phyloP scores from a whole-genome alignment of 2,329 filamentous ascomycete genomes.

The Cladosporium cucumerinum region DNA sequence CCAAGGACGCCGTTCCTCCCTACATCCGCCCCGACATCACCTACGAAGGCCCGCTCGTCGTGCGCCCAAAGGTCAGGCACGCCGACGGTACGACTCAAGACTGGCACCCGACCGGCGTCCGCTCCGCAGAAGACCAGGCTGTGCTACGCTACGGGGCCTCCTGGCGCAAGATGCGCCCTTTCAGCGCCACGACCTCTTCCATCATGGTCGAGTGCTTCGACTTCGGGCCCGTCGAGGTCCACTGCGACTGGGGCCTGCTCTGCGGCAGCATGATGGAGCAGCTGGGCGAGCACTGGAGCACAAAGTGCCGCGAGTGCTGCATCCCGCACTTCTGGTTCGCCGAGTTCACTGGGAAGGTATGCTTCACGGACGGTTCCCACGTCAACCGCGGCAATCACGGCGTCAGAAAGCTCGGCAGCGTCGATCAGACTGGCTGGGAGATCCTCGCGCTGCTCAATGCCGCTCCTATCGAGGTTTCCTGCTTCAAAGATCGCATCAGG shows the following conservation, averaged over 20 bases:
- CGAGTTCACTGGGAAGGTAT: neutral
- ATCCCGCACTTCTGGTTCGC: neutral
- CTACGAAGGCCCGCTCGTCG: neutral
- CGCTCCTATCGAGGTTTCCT: neutral
- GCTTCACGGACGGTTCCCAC: neutral
- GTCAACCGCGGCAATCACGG: neutral
- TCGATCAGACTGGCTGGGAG: neutral
- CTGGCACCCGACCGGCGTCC: neutral
- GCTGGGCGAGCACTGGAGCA: neutral
- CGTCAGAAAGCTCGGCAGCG: neutral
- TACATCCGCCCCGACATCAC: too few species aligned
- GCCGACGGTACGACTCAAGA: neutral
- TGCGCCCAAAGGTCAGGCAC: neutral
- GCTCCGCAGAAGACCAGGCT: neutral
- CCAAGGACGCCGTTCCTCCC: too few species aligned
- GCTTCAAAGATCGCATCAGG: neutral
- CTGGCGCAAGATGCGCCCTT: constrained; percentile 3
- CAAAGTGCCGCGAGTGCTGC: neutral
- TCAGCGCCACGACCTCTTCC: neutral
- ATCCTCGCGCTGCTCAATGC: neutral
- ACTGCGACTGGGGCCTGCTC: neutral
- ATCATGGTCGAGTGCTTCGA: constrained; percentile 1
- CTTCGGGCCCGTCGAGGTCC: neutral
- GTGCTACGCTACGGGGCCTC: neutral
- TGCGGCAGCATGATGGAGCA: neutral